Percentiles rank a stretch among this genome's conserved stretches.
Evolutionary conservation across 495 filamentous ascomycete species (phyloP).

Genomic region (Daldinia grandis): DNA sequence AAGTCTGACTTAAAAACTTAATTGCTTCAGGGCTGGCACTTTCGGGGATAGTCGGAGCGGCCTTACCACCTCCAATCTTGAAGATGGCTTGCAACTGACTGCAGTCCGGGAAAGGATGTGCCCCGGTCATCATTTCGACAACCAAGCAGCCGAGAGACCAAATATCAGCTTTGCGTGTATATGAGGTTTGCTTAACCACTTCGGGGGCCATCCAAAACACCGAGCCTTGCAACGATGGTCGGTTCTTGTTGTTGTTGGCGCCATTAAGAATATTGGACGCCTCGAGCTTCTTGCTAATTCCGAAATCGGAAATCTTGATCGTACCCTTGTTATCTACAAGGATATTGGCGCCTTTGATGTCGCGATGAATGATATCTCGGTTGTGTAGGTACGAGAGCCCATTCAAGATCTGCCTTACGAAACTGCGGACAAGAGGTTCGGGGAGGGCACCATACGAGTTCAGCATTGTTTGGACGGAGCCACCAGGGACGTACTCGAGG

Average conservation of each 20-base stretch:
- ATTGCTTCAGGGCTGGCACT: conserved; percentile 85
- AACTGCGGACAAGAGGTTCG: conserved; percentile 93
- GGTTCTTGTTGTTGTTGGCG: conserved; percentile 71
- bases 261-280: conserved; percentile 68
- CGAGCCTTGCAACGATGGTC: conserved; percentile 93
- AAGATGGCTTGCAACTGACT: conserved; percentile 98
- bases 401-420: conserved; percentile 93
- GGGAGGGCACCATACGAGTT: conserved; percentile 95
- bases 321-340: conserved; percentile 98
- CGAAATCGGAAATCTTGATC: conserved; percentile 99
- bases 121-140: conserved; percentile 98
- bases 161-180: conserved; percentile 99
- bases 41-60: conserved; percentile 87
- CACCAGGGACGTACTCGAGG: conserved; percentile 97
- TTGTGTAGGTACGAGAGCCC: conserved; percentile 96
- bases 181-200: conserved; percentile 95
- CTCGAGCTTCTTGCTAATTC: conserved; percentile 97
- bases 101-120: conserved; percentile 96
- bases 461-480: conserved; percentile 96
- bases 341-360: conserved; percentile 99
- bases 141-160: conserved; percentile 97
- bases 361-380: conserved; percentile 95
- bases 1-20: conserved; percentile 86
- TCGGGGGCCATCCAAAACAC: conserved; percentile 99
- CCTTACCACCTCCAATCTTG: conserved; percentile 90